Conservation (phyloP, 225 moss, liverwort and hornwort genomes). For the Sphagnum contortum region DNA sequence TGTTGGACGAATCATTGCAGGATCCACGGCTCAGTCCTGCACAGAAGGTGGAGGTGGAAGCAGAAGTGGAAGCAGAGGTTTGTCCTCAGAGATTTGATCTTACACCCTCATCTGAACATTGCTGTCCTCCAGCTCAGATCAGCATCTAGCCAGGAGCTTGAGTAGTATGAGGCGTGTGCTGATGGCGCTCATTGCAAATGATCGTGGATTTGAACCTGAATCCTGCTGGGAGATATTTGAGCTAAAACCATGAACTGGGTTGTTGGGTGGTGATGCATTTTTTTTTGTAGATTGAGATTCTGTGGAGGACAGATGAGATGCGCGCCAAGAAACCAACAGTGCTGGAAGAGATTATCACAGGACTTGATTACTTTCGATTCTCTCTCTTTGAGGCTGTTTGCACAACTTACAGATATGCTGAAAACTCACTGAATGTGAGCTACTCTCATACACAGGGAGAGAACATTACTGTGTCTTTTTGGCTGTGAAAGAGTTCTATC, state of each 20-base stretch:
- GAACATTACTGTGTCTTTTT: background rate
- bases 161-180: no score
- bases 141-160: no score
- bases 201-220: no score
- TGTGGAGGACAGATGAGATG: slow-evolving; percentile 99
- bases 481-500: background rate
- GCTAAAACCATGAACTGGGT: no score
- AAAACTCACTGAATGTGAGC: slow-evolving; percentile 72
- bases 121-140: no score
- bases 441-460: no score
- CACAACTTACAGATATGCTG: slow-evolving; percentile 94
- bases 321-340: slow-evolving; percentile 85
- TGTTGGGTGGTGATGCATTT: no score
- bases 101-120: background rate
- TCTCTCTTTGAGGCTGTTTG: slow-evolving; percentile 95
- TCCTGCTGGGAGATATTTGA: no score
- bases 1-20: slow-evolving; percentile 20
- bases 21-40: slow-evolving; percentile 87
- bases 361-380: slow-evolving; percentile 89
- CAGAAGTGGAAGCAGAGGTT: slow-evolving; percentile 95
- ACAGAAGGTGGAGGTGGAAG: slow-evolving; percentile 67
- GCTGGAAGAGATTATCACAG: slow-evolving; percentile 85
- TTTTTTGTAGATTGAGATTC: slow-evolving; percentile 60
- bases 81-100: no score
- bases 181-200: no score